Conservation (phyloP, 2,329 filamentous ascomycete species). For the Alternaria alternata region DNA sequence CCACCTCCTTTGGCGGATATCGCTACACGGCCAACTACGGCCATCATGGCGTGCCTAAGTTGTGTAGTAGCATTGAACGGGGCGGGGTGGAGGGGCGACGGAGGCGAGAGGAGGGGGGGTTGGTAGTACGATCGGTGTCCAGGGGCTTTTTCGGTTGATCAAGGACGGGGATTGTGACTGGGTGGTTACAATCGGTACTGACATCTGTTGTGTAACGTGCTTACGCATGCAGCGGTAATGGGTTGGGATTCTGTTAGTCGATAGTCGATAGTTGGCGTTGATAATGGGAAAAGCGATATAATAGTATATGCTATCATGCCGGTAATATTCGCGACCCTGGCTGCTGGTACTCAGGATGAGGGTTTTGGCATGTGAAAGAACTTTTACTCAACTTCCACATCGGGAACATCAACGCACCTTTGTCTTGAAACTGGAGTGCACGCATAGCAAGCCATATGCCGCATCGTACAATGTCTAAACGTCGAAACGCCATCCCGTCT, state of each 20-base stretch:
- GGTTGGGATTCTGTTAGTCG: not conserved
- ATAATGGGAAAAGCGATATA: no score
- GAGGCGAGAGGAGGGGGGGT: no score
- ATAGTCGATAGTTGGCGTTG: not conserved
- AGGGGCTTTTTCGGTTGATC: not conserved
- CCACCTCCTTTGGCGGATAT: not conserved
- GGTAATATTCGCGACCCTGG: not conserved
- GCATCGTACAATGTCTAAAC: no score
- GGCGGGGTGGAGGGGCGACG: no score
- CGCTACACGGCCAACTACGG: not conserved
- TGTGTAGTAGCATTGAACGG: not conserved
- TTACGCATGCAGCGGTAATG: slow-evolving; percentile 10
- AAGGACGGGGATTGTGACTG: no score
- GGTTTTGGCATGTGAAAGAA: not conserved
- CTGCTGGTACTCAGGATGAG: not conserved
- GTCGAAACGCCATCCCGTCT: not conserved
- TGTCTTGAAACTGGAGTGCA: not conserved
- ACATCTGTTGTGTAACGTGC: slow-evolving; percentile 19
- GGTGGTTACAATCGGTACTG: slow-evolving; percentile 3
- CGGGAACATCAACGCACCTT: not conserved
- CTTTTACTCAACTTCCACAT: no score
- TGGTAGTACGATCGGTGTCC: not conserved
- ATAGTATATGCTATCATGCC: not conserved
- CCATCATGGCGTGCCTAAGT: not conserved
- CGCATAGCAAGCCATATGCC: no score